These are phyloP conservation scores for Geranium brycei DNA, from an alignment of 345 rosid genomes.

Conservation along the genomic window DNA sequence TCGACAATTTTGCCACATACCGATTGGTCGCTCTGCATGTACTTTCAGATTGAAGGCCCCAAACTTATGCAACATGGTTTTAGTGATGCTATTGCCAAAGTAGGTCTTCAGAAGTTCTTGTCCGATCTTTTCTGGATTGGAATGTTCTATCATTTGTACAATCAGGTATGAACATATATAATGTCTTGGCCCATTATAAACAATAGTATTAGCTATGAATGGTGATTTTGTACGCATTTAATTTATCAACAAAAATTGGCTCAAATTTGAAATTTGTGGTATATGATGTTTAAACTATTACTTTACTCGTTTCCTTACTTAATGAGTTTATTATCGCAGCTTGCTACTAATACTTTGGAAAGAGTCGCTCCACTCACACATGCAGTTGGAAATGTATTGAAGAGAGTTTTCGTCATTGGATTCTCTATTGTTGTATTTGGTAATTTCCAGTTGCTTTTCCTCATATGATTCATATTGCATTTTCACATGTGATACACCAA, in stretches of 20 bases:
- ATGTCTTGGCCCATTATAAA: too few relatives aligned
- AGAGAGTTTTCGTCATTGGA: constrained; percentile 93
- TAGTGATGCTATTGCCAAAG: constrained; percentile 71
- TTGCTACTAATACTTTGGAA: constrained; percentile 96
- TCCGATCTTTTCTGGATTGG: constrained; percentile 98
- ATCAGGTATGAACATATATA: constrained; percentile 43
- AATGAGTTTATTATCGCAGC: constrained; percentile 23
- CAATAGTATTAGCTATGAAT: too few relatives aligned
- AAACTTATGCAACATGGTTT: constrained; percentile 65
- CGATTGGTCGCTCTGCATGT: constrained; percentile 1
- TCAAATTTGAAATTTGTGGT: not conserved
- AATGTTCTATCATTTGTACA: constrained; percentile 95
- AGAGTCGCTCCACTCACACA: constrained; percentile 96
- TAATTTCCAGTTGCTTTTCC: constrained; percentile 13
- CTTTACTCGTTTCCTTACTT: not conserved
- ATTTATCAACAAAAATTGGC: not conserved
- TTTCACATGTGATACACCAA: too few relatives aligned
- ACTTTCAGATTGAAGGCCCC: constrained; percentile 77
- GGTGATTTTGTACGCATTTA: too few relatives aligned
- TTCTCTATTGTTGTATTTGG: constrained; percentile 81
- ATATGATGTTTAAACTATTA: too few relatives aligned
- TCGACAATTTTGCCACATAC: not conserved
- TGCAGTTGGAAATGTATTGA: constrained; percentile 96
- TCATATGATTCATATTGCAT: not conserved
- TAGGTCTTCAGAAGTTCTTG: constrained; percentile 70